phyloP scores from a whole-genome alignment of 106 monocot genomes.

The Dendrobium nobile region DNA sequence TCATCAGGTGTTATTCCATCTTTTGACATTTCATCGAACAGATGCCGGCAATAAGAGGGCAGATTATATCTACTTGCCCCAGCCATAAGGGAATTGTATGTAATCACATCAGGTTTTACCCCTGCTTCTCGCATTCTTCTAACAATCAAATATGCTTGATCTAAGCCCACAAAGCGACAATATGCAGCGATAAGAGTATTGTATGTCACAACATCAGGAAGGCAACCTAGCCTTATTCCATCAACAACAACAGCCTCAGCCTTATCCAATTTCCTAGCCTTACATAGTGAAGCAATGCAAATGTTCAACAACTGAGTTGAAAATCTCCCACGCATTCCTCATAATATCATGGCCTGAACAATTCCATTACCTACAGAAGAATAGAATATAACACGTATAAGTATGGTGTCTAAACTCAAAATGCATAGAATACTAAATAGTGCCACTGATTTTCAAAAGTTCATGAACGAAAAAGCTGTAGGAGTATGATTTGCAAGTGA shows the following conservation, averaged over 20 bases:
- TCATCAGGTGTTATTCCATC: conserved; percentile 44
- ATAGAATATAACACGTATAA: neutral
- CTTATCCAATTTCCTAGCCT: conserved; percentile 41
- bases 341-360: conserved; percentile 4
- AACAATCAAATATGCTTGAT: conserved; percentile 39
- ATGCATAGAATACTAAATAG: neutral
- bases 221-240: conserved; percentile 59
- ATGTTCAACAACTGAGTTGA: conserved; percentile 69
- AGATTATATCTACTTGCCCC: conserved; percentile 31
- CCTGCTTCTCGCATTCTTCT: conserved; percentile 61
- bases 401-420: neutral
- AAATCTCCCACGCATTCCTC: conserved; percentile 40
- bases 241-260: conserved; percentile 70
- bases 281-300: conserved; percentile 68
- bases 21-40: conserved; percentile 79
- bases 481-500: neutral
- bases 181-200: conserved; percentile 64
- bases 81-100: conserved; percentile 74
- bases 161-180: conserved; percentile 37
- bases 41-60: conserved; percentile 24
- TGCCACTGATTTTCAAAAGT: neutral
- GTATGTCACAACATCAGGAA: conserved; percentile 80
- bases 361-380: neutral
- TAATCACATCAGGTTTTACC: conserved; percentile 55
- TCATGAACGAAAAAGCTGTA: neutral